Evolutionary conservation across 306 rosid genomes (phyloP), one percentile per base, ranked within the genome.

Genomic region (Castanea crenata): DNA sequence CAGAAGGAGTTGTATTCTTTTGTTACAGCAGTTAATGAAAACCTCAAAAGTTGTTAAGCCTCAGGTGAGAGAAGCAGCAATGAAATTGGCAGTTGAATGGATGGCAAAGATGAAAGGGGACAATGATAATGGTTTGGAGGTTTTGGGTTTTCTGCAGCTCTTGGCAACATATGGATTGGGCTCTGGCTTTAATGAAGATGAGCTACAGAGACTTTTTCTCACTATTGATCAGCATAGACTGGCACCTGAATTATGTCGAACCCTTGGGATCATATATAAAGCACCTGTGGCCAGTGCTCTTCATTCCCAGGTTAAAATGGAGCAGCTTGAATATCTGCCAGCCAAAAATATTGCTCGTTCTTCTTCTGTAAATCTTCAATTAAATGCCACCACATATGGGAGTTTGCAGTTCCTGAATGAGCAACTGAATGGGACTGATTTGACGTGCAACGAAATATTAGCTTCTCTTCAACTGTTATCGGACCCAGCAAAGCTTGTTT

Each of bases 401-500:
- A 75, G 73, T 72, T 73, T 78, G 64, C 77, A 65, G 51, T 64
- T 64, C 76, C 34, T 74, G 25, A 63, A 73, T 54, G 83, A 73
- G 71, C 77, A 74, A 52, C 63, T 69, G 68, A 76, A 79, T 71
- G 78, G 73, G 71, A 54, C 55, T 25, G 67, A 73, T 65, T 61
- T 70, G 68, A 57, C 63, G 11, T 69, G 23, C 55, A 62, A 21
- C 29, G 86, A 70, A 78, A 78, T 84, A 70, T 69, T 81, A 41
- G 41, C 63, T 15, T 5, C 59, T 79, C 90, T 82, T 82, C 79
- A 82, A 77, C 38, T 23, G 46, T 82, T 86, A 7, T 41, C 46
- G 18, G 87, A 89, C 61, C 92, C 92, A 20, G 87, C 91, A 76
- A 82, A 86, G 74, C 77, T 83, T 81, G 88, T 84, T 51, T 71